Evolutionary conservation across 805 yeast genomes (phyloP).

Genomic region (Trichomonascus vanleenenianus): DNA sequence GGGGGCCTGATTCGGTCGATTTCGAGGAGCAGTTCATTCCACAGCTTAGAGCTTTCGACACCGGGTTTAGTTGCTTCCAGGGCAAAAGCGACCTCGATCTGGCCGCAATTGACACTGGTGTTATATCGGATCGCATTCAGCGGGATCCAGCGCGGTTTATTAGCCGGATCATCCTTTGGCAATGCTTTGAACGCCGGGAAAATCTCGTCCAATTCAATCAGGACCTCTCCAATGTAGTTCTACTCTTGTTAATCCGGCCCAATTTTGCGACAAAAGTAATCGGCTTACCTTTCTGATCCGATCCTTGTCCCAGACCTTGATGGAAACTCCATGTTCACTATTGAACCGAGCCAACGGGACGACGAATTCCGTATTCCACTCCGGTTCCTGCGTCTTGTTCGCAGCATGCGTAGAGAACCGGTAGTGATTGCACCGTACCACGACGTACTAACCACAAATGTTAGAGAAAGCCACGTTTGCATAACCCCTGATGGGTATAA

Average conservation of each 20-base stretch:
- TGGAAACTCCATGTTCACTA: constrained; percentile 9
- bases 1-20: not conserved
- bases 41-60: constrained; percentile 9
- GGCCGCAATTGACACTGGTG: constrained; percentile 7
- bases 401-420: constrained; percentile 43
- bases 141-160: constrained; percentile 6
- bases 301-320: constrained; percentile 25
- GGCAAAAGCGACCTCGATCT: constrained; percentile 9
- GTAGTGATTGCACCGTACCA: constrained; percentile 21
- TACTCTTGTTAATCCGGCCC: constrained; percentile 1
- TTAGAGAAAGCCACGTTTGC: not conserved
- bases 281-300: constrained; percentile 12
- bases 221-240: constrained; percentile 15
- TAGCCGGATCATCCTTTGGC: constrained; percentile 1
- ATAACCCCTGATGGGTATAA: not conserved
- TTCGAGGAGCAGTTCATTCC: constrained; percentile 6
- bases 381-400: constrained; percentile 63
- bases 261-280: no score
- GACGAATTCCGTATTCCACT: constrained; percentile 62
- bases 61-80: constrained; percentile 5
- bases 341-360: constrained; percentile 34
- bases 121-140: not conserved
- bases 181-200: constrained; percentile 3
- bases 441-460: constrained; percentile 16
- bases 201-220: constrained; percentile 5